phyloP scores from a whole-genome alignment of 441 rosid genomes.

The Croton setiger region DNA sequence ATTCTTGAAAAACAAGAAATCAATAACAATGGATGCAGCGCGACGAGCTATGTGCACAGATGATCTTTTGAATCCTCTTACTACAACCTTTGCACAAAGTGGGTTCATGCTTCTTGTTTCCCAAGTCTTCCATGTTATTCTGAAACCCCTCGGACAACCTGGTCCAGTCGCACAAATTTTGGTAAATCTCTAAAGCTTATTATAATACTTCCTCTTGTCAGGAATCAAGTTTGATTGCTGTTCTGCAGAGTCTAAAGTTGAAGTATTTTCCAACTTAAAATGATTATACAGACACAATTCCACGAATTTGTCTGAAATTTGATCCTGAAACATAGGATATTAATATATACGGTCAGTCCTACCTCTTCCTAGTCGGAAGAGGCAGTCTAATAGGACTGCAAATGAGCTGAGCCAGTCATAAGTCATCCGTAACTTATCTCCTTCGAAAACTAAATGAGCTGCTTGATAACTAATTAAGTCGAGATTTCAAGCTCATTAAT shows the following conservation, averaged over 20 bases:
- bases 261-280: not conserved
- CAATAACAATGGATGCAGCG: constrained; percentile 24
- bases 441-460: too few relatives aligned
- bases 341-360: too few relatives aligned
- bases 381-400: too few relatives aligned
- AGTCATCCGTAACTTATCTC: too few relatives aligned
- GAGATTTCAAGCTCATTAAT: too few relatives aligned
- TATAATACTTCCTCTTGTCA: not conserved
- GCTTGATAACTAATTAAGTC: too few relatives aligned
- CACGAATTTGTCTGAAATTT: too few relatives aligned
- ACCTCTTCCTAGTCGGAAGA: too few relatives aligned
- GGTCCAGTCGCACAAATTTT: constrained; percentile 71
- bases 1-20: not conserved
- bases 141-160: constrained; percentile 66
- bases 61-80: constrained; percentile 50
- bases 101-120: constrained; percentile 58
- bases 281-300: too few relatives aligned
- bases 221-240: too few relatives aligned
- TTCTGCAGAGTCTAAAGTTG: not conserved
- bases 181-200: constrained; percentile 23
- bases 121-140: constrained; percentile 55
- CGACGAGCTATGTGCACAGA: constrained; percentile 20
- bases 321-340: too few relatives aligned
- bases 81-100: constrained; percentile 44
- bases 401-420: too few relatives aligned